Evolutionary conservation across 805 yeast genomes (phyloP), one percentile per base, ranked within the genome.

Genomic region (Candida easanensis): DNA sequence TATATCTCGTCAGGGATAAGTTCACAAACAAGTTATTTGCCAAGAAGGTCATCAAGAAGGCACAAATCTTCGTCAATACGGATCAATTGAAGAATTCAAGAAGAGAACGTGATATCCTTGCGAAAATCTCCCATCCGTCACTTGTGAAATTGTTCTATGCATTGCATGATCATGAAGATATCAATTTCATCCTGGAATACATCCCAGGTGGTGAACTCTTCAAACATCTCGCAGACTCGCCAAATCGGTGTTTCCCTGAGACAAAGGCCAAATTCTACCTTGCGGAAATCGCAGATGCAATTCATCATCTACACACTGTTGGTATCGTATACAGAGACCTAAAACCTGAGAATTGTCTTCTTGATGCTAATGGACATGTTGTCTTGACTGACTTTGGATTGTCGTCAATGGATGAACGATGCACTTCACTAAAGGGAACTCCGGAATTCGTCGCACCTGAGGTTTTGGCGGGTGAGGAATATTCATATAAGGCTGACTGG

Each of bases 121-220:
- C 87, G 5, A 72, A 72, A 32, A 80, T 88, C 19, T 74, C 80
- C 35, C 95, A 88, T 64, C 93, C 88, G 0, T 84, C 82, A 56
- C 85, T 88, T 45, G 96, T 88, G 21, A 84, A 83, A 58, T 69
- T 88, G 26, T 88, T 79, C 56, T 89, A 85, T 56, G 88, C 96
- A 0, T 75, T 89, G 48, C 96, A 89, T 64, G 96, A 89, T 56
- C 64, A 75, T 39, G 78, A 82, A 45, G 81, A 83, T 56, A 79
- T 89, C 33, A 85, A 89, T 60, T 61, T 88, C 41, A 74, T 88
- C 32, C 61, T 88, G 39, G 95, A 88, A 58, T 89, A 82, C 59
- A 82, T 90, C 23, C 91, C 88, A 33, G 97, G 97, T 17, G 96
- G 97, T 14, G 97, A 88, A 60, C 65, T 89, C 26, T 88, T 70